These are phyloP conservation scores for Ceratocystiopsis sp. DNA, from an alignment of 2,329 filamentous ascomycete genomes.

Conservation along the genomic window DNA sequence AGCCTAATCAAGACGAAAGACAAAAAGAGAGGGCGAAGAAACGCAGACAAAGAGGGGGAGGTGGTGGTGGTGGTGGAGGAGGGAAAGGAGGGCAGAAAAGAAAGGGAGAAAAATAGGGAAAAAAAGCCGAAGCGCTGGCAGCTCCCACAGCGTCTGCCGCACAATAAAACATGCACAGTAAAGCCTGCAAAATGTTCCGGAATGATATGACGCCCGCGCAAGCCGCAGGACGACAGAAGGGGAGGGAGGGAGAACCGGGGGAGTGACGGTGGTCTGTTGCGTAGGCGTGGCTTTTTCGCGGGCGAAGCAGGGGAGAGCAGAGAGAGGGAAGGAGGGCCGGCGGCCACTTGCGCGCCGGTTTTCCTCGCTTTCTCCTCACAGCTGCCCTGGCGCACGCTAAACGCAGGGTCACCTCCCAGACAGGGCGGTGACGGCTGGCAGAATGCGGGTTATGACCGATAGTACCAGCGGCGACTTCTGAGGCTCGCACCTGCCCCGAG, in stretches of 20 bases:
- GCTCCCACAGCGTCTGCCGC: not conserved
- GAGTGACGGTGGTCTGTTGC: not conserved
- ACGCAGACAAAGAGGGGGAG: not conserved
- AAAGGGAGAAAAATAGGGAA: not conserved
- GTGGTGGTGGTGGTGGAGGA: not conserved
- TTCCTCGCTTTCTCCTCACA: too few relatives aligned
- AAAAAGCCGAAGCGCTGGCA: not conserved
- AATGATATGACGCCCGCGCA: not conserved
- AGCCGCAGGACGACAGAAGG: not conserved
- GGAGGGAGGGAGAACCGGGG: not conserved
- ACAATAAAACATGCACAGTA: not conserved
- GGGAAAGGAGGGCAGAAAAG: not conserved
- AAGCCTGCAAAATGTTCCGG: not conserved
- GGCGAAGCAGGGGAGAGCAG: constrained; percentile 5
- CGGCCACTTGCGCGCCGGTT: constrained; percentile 6
- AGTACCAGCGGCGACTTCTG: too few relatives aligned
- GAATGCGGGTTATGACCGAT: too few relatives aligned
- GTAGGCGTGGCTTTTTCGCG: constrained; percentile 2
- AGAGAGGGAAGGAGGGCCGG: not conserved
- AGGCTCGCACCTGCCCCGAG: too few relatives aligned
- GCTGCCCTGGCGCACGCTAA: too few relatives aligned
- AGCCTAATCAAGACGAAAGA: not conserved
- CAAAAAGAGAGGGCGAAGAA: not conserved
- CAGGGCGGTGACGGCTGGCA: too few relatives aligned
- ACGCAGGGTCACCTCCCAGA: too few relatives aligned